Conservation (phyloP, 768 basidiomycete genomes). For the Podaxis carcinomalis region DNA sequence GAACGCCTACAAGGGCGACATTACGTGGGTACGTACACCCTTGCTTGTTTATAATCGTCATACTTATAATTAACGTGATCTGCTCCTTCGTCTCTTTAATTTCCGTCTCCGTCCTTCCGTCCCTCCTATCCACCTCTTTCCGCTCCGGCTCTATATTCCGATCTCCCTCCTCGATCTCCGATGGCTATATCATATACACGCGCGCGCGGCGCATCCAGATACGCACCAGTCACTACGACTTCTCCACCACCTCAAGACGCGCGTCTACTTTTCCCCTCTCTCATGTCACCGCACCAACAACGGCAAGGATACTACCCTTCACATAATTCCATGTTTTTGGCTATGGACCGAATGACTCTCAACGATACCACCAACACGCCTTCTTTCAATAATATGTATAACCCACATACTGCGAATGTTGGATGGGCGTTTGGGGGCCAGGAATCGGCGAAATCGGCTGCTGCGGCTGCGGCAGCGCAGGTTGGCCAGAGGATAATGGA, state of each 20-base stretch:
- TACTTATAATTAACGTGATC: background rate
- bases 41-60: background rate
- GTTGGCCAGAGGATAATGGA: constrained; percentile 17
- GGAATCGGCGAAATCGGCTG: constrained; percentile 18
- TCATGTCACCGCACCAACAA: constrained; percentile 79
- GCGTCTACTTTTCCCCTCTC: constrained; percentile 55
- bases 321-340: constrained; percentile 67
- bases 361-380: background rate
- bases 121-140: background rate
- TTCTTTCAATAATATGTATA: background rate
- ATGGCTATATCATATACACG: background rate
- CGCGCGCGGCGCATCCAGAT: no score
- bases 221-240: constrained; percentile 62
- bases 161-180: constrained; percentile 7
- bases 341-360: constrained; percentile 25
- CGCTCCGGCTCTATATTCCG: background rate
- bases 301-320: constrained; percentile 77
- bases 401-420: background rate
- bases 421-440: background rate
- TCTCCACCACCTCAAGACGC: constrained; percentile 56
- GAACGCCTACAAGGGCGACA: constrained; percentile 19
- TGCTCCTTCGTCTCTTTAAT: background rate
- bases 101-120: background rate
- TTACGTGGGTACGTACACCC: constrained; percentile 29
- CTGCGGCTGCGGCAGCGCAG: constrained; percentile 26